Base-by-base conservation (phyloP, 495 filamentous ascomycete genomes). In the Cercophora sp. region DNA sequence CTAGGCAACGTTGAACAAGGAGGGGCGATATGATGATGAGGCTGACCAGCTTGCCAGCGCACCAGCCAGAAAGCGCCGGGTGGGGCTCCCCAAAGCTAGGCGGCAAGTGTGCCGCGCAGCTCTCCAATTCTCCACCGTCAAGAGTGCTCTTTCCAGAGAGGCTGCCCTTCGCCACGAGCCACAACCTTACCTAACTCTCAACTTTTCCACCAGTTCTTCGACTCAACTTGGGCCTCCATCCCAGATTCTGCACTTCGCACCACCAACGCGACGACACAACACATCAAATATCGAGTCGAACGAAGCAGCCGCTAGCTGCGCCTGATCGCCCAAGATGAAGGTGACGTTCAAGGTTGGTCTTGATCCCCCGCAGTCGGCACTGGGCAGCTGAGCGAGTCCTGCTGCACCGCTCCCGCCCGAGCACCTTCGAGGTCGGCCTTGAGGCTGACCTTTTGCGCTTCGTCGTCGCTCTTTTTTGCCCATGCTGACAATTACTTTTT, bases 261-360 rank as follows among this genome's bases (percentile, higher is more conserved):
- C 42, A 34, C 22, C 3, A 44, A n/a, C 16, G 36, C 25, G 24
- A 32, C 25, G 5, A 52, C 13, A 11, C 19, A 15, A 35, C 40
- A 44, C 13, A 31, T 8, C 22, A 26, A 22, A 8, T 15, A 31
- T 32, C 4, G 26, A 34, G n/a, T n/a, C 9, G 11, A 23, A 56
- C 51, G 51, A 47, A 54, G 52, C 61, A 62, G 57, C 56, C 46
- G 43, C 40, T 41, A 63, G 64, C 70, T 73, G 67, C 68, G 54
- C 24, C 34, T n/a, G 54, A 60, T 62, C 50, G 62, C 61, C 62
- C 69, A 72, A 39, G 50, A 78, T 78, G 75, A 77, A 76, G 71
- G 64, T 78, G 46, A 78, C 73, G 44, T 72, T 78, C 58, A 71
- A 75, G 68, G 75, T 77, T 66, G 36, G 72, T 61, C 35, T 29